Evolutionary conservation across 2,329 filamentous ascomycete genomes (phyloP).

Genomic region (Lachnellula hyalina): DNA sequence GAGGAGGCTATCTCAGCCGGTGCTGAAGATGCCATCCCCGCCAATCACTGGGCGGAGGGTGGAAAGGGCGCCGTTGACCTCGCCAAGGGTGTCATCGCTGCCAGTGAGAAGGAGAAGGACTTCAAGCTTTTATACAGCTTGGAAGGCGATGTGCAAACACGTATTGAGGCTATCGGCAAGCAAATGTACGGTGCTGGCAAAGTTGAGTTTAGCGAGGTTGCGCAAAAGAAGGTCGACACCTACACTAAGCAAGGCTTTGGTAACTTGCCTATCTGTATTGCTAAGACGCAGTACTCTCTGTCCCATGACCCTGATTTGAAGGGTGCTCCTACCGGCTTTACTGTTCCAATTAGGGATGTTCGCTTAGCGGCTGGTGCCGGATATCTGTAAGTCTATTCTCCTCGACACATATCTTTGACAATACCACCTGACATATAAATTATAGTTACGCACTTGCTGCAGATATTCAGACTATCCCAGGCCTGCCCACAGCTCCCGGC

Average conservation of each 20-base stretch:
- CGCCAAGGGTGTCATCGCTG: constrained; percentile 78
- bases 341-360: constrained; percentile 89
- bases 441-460: constrained; percentile 82
- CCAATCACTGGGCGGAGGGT: constrained; percentile 96
- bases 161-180: constrained; percentile 84
- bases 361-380: constrained; percentile 90
- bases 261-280: constrained; percentile 90
- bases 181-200: constrained; percentile 90
- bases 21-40: constrained; percentile 86
- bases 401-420: background rate
- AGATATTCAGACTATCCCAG: constrained; percentile 97
- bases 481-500: constrained; percentile 87
- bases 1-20: constrained; percentile 90
- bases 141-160: constrained; percentile 74
- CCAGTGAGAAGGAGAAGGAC: constrained; percentile 76
- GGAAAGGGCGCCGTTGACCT: constrained; percentile 86
- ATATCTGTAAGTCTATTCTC: constrained; percentile 61
- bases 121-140: constrained; percentile 83
- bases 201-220: constrained; percentile 90
- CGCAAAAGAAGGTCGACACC: constrained; percentile 92
- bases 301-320: constrained; percentile 91
- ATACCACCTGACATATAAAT: constrained; percentile 31
- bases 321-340: constrained; percentile 91
- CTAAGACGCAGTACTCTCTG: constrained; percentile 97
- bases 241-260: constrained; percentile 90